Conservation (phyloP, 352 stramenopile species). For the Peronospora belbahrii region DNA sequence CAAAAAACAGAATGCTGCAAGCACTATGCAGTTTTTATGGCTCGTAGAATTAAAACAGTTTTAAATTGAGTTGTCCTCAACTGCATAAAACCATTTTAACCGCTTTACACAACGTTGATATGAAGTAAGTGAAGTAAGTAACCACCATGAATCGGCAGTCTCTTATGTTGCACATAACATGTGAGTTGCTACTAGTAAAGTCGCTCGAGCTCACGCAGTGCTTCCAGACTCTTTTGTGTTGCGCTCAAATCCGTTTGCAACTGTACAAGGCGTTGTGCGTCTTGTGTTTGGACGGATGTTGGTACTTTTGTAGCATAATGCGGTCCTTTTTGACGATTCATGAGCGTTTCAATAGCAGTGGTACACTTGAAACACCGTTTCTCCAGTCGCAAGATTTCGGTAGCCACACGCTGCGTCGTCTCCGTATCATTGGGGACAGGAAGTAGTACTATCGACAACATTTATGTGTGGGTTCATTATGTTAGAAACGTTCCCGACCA, state of each 20-base stretch:
- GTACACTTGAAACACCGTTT: constrained; percentile 58
- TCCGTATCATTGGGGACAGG: constrained; percentile 56
- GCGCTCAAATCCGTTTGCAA: constrained; percentile 50
- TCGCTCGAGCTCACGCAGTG: constrained; percentile 43
- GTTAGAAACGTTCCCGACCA: too few species aligned
- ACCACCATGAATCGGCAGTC: too few species aligned
- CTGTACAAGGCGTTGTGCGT: constrained; percentile 45
- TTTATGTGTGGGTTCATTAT: too few species aligned
- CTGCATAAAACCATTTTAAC: too few species aligned
- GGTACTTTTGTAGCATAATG: constrained; percentile 66
- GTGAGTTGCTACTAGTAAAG: too few species aligned
- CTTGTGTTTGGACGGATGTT: constrained; percentile 51
- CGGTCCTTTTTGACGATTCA: constrained; percentile 30
- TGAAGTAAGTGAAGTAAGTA: too few species aligned
- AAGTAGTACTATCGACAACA: constrained; percentile 41
- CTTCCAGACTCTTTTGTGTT: constrained; percentile 42
- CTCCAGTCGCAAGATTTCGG: constrained; percentile 53
- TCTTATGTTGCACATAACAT: too few species aligned
- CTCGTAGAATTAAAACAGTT: too few species aligned
- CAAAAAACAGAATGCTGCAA: too few species aligned
- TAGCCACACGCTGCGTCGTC: constrained; percentile 50
- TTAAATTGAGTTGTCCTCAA: too few species aligned
- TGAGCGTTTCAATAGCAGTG: constrained; percentile 37
- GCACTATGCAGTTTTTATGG: too few species aligned
- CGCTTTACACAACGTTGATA: too few species aligned